Base-by-base conservation (phyloP, 768 basidiomycete species). In the Hemileccinum rubropunctum region DNA sequence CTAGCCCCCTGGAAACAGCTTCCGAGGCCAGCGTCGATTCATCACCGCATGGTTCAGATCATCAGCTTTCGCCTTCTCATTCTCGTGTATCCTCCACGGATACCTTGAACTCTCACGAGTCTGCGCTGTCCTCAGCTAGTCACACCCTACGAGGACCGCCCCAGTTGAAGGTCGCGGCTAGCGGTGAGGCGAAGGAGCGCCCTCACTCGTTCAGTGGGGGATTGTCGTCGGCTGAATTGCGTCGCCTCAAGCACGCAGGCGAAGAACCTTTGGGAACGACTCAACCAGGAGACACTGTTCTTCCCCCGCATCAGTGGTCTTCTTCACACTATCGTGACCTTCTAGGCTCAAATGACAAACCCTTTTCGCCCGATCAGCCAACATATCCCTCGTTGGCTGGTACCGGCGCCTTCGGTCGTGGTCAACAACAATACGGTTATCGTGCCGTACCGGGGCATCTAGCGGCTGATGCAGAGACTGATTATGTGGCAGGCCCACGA, bases 71-170 rank as follows among this genome's bases (percentile, higher is more conserved):
- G 46, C 75, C 80, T 26, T 83, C 84, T 54, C 88, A 90, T 68
- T 90, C 88, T 54, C 82, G 88, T 47, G 89, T 85, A 45, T 89
- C 88, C 23, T 90, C 89, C n/a, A 82, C 84, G 54, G 88, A 90
- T 69, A 85, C 84, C 28, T 77, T 83, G 26, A 73, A 76, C 42
- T 80, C 81, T 48, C 84, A 80, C 52, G 78, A 78, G 49, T 82
- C 83, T 44, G 69, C 59, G 15, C 62, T 73, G 46, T 82, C 80
- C 47, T 71, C 72, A 42, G 73, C 71, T 39, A 80, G 80, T 58
- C 82, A 82, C 63, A 78, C 78, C 27, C 69, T 86, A 59, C 74
- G 83, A 48, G 76, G 72, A 30, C 75, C 74, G 50, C 73, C 76
- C 45, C 74, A 80, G 51, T 68, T 82, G 57, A 86, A 84, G 67